phyloP scores from a whole-genome alignment of 306 rosid genomes.

The Elaeagnus macrophylla region DNA sequence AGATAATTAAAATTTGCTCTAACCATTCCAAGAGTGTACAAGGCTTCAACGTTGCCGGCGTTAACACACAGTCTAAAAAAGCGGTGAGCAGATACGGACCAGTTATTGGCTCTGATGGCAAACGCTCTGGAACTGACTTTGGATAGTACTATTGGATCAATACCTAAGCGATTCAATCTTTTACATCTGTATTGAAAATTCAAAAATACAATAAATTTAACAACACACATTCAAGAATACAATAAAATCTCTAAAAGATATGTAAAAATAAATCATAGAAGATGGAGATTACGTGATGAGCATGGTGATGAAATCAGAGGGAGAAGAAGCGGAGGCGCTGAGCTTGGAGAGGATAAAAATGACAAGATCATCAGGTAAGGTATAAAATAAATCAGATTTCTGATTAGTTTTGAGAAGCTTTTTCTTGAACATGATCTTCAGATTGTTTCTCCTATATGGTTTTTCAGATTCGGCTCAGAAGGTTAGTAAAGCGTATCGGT shows the following conservation, averaged over 20 bases:
- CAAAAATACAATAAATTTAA: background rate
- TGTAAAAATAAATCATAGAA: background rate
- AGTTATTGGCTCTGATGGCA: conserved; percentile 35
- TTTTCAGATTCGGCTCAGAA: no score
- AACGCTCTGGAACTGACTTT: conserved; percentile 47
- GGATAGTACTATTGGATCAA: conserved; percentile 53
- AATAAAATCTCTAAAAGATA: background rate
- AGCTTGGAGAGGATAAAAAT: conserved; percentile 56
- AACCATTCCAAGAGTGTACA: conserved; percentile 90
- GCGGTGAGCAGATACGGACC: conserved; percentile 59
- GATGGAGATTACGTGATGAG: conserved; percentile 42
- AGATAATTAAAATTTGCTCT: conserved; percentile 13
- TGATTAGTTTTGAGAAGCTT: conserved; percentile 9
- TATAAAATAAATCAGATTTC: conserved; percentile 41
- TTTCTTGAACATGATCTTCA: conserved; percentile 12
- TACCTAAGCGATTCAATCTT: conserved; percentile 44
- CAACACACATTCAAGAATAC: background rate
- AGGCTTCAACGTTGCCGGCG: conserved; percentile 77
- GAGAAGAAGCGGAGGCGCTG: conserved; percentile 56
- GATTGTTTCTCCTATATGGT: background rate
- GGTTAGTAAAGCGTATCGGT: no score
- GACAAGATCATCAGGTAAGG: conserved; percentile 62
- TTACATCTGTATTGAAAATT: conserved; percentile 42
- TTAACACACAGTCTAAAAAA: conserved; percentile 50
- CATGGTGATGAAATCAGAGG: conserved; percentile 46